Evolutionary conservation across 192 early-diverging fungal species (phyloP), one percentile per base, ranked within the genome.

Genomic region (Pilobolus umbonatus): DNA sequence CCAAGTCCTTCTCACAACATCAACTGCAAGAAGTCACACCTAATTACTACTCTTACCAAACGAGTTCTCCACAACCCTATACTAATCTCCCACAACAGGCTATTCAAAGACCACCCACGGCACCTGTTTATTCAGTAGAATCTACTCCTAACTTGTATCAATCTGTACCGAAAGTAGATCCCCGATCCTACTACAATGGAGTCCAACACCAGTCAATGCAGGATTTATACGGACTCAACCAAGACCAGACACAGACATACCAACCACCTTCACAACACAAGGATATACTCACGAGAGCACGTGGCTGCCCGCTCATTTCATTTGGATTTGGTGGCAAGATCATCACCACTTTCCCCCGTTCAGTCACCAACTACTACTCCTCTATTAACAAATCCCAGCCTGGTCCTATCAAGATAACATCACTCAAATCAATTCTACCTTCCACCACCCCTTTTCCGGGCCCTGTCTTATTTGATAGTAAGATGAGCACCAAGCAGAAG

Each of bases 261-360:
- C 22, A 53, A n/a, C 15, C 40, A 14, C 57, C 34, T 7, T 31
- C 31, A 34, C 44, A 29, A 26, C 5, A 29, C 14, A 7, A 8
- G 12, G 78, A 80, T 56, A 74, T 75, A 22, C 52, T 81, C 17
- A 57, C 69, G 12, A 69, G 80, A 38, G 45, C 59, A 43, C 57
- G 71, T 40, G 80, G 80, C 9, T 78, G 75, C 26, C 88, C 88
- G 2, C 51, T 89, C 25, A 69, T 81, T 15, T 71, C 85, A 0
- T 88, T 89, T 69, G 88, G 88, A n/a, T 87, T 89, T 74, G 88
- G 88, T 53, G 88, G 88, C 25, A 72, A 76, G 45, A 61, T 89
- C n/a, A 68, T 80, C 42, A 78, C 77, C 3, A 83, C 84, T 64
- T 86, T 88, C 60, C 87, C 87, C 34, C 78, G 71, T 17, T 65